Percentiles rank a stretch among this genome's conserved stretches.
Evolutionary conservation across 805 yeast genomes (phyloP).

Genomic region (Myxozyma neotropica): DNA sequence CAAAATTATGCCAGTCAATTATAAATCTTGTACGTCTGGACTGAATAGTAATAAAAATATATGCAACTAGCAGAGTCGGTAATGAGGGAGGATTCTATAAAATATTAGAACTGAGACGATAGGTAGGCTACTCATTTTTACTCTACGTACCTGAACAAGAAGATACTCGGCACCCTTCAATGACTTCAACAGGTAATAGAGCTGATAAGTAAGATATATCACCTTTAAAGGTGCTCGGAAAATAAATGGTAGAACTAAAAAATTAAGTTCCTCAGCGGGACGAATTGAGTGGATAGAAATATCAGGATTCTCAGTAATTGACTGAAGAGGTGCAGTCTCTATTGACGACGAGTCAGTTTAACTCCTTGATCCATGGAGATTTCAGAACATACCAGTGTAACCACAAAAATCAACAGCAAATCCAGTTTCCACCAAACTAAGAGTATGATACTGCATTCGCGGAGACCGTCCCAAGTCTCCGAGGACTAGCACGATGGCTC

Average conservation of each 20-base stretch:
- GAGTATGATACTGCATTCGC: slow-evolving; percentile 87
- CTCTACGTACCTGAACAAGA: slow-evolving; percentile 48
- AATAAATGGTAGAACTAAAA: slow-evolving; percentile 52
- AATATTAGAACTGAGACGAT: not conserved
- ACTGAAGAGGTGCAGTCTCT: slow-evolving; percentile 35
- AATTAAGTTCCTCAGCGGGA: slow-evolving; percentile 33
- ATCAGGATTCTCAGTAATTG: slow-evolving; percentile 34
- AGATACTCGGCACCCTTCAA: slow-evolving; percentile 67
- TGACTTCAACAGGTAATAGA: slow-evolving; percentile 50
- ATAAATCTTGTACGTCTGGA: slow-evolving; percentile 63
- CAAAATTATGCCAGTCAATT: slow-evolving; percentile 96
- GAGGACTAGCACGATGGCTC: slow-evolving; percentile 76
- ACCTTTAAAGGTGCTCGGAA: slow-evolving; percentile 64
- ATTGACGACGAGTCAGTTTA: not conserved
- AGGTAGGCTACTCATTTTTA: not conserved
- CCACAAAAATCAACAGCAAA: slow-evolving; percentile 85
- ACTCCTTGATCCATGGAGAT: not conserved
- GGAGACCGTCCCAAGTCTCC: slow-evolving; percentile 97
- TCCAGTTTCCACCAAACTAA: slow-evolving; percentile 67
- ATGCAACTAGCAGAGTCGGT: slow-evolving; percentile 71
- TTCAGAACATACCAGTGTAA: slow-evolving; percentile 48
- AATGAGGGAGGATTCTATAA: slow-evolving; percentile 83
- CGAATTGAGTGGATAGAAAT: slow-evolving; percentile 42
- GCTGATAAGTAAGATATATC: slow-evolving; percentile 44
- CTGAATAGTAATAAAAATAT: slow-evolving; percentile 53